Evolutionary conservation across 2,329 filamentous ascomycete genomes (phyloP).

Genomic region (Fusarium coffeatum): DNA sequence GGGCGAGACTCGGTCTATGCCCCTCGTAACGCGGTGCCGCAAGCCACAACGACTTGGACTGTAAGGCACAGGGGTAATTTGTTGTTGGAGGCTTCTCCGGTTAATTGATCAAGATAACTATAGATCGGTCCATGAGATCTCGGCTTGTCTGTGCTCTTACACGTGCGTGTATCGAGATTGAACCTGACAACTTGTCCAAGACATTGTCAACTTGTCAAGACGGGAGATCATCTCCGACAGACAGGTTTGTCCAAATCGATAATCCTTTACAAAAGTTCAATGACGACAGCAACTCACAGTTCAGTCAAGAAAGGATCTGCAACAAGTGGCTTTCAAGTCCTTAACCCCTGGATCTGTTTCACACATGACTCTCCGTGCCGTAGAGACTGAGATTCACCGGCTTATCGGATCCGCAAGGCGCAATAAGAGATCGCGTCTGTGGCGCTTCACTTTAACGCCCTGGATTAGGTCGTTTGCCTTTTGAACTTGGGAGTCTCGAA

Average conservation of each 20-base stretch:
- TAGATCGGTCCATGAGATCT: background rate
- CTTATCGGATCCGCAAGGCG: conserved; percentile 9
- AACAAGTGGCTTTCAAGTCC: conserved; percentile 28
- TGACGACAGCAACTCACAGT: conserved; percentile 7
- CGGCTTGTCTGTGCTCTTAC: conserved; percentile 1
- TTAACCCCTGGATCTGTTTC: conserved; percentile 27
- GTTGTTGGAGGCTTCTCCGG: background rate
- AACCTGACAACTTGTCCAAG: background rate
- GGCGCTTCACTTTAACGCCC: conserved; percentile 36
- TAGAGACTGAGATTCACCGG: background rate
- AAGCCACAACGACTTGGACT: conserved; percentile 5
- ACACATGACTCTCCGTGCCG: conserved; percentile 8
- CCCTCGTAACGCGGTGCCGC: background rate
- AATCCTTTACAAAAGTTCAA: background rate
- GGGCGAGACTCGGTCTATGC: conserved; percentile 9
- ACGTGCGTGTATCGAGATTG: background rate
- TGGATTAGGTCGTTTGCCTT: conserved; percentile 8
- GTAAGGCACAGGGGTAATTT: background rate
- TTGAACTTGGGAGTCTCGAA: conserved; percentile 27
- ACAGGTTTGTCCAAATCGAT: background rate
- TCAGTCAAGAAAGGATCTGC: conserved; percentile 19
- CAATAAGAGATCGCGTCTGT: conserved; percentile 8
- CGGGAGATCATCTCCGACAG: background rate
- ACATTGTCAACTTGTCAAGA: background rate
- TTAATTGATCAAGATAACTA: background rate